These are phyloP conservation scores for Stephanodiscus triporus DNA, from an alignment of 108 stramenopile species.

Conservation along the genomic window DNA sequence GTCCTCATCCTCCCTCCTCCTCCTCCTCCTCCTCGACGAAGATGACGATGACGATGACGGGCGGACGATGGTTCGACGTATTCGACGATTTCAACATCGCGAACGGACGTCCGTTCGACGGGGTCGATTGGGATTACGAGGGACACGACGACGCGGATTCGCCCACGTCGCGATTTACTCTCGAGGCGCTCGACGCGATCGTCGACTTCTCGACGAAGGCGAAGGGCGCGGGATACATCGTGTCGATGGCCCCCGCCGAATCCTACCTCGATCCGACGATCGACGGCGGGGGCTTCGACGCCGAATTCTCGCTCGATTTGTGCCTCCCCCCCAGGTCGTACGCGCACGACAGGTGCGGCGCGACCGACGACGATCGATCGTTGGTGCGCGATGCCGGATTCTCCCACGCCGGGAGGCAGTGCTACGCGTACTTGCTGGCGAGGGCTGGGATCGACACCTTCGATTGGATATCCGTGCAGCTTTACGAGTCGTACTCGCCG, in stretches of 20 bases:
- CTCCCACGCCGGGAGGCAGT: slow-evolving; percentile 74
- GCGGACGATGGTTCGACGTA: slow-evolving; percentile 51
- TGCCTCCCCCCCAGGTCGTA: slow-evolving; percentile 39
- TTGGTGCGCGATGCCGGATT: slow-evolving; percentile 44
- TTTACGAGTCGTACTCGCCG: slow-evolving; percentile 84
- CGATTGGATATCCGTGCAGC: slow-evolving; percentile 81
- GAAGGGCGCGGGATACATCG: slow-evolving; percentile 63
- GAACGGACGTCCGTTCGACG: slow-evolving; percentile 66
- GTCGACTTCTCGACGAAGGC: slow-evolving; percentile 51
- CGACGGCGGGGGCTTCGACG: slow-evolving; percentile 18
- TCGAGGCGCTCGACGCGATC: slow-evolving; percentile 65
- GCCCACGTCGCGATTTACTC: slow-evolving; percentile 55
- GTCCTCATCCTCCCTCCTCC: slow-evolving; percentile 57
- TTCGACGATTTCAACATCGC: slow-evolving; percentile 43
- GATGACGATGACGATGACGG: slow-evolving; percentile 8
- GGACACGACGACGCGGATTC: slow-evolving; percentile 65
- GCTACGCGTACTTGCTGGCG: slow-evolving; percentile 76
- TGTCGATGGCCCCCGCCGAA: slow-evolving; percentile 86
- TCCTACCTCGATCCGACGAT: slow-evolving; percentile 74
- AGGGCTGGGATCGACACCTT: slow-evolving; percentile 66
- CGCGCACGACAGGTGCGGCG: slow-evolving; percentile 39
- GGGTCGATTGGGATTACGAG: slow-evolving; percentile 90
- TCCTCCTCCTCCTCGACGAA: background rate
- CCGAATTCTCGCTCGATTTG: slow-evolving; percentile 29
- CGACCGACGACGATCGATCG: slow-evolving; percentile 39